phyloP scores from a whole-genome alignment of 768 basidiomycete species.

The Paxillus rubicundulus region DNA sequence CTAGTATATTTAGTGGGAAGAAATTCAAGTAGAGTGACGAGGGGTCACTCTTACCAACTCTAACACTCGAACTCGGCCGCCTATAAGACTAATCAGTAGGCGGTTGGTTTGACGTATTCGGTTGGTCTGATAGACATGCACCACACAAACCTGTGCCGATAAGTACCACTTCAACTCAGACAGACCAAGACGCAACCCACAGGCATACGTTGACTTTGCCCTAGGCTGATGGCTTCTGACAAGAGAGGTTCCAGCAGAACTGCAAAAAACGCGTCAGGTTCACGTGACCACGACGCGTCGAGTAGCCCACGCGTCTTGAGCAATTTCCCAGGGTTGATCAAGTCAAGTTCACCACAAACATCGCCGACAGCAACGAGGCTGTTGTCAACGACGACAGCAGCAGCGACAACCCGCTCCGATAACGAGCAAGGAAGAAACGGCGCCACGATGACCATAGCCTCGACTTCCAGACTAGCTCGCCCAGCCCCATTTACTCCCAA shows the following conservation, averaged over 20 bases:
- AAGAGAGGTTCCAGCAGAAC: not conserved
- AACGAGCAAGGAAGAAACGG: not conserved
- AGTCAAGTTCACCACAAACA: constrained; percentile 6
- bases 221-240: constrained; percentile 4
- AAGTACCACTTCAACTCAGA: too few relatives aligned
- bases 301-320: constrained; percentile 18
- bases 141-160: too few relatives aligned
- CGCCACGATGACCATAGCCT: constrained; percentile 17
- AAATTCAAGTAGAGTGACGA: too few relatives aligned
- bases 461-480: constrained; percentile 39
- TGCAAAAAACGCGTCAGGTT: not conserved
- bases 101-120: too few relatives aligned
- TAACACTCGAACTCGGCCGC: too few relatives aligned
- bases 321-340: constrained; percentile 32
- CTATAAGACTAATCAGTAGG: too few relatives aligned
- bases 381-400: not conserved
- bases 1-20: too few relatives aligned
- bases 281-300: constrained; percentile 32
- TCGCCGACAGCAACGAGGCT: constrained; percentile 1
- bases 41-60: too few relatives aligned
- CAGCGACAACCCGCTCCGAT: not conserved
- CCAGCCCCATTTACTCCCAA: constrained; percentile 55
- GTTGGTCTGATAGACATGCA: too few relatives aligned
- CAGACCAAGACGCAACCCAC: too few relatives aligned
- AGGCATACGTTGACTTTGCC: not conserved